A percentile compares a stretch with the other conserved stretches of the same genome.
Conservation (phyloP, 2,329 filamentous ascomycete genomes). For the Myriosclerotinia curreyana region DNA sequence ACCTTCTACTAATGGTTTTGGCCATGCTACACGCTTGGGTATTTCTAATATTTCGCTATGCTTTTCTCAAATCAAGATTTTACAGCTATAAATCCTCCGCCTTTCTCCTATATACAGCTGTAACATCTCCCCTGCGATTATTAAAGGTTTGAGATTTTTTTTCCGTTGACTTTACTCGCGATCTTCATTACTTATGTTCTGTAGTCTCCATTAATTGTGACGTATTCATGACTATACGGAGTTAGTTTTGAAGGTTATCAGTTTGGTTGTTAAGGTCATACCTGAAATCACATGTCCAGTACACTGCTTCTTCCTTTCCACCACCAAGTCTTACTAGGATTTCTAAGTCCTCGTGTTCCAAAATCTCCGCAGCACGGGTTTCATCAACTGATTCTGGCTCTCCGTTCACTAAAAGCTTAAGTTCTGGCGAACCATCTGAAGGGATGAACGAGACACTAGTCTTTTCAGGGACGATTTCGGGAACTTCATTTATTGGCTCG, state of each 20-base stretch:
- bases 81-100: background rate
- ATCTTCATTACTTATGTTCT: constrained; percentile 48
- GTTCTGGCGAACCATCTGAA: constrained; percentile 69
- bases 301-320: constrained; percentile 64
- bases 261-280: constrained; percentile 48
- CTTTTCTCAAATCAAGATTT: background rate
- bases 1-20: background rate
- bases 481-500: constrained; percentile 55
- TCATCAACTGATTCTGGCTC: constrained; percentile 80
- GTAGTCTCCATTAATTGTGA: constrained; percentile 66
- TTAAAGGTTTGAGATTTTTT: background rate
- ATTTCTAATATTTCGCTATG: constrained; percentile 10
- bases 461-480: constrained; percentile 62
- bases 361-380: constrained; percentile 69
- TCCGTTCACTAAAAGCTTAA: constrained; percentile 73
- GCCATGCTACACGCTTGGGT: constrained; percentile 12
- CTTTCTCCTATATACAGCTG: background rate
- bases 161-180: background rate
- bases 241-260: constrained; percentile 22
- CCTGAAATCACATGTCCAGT: constrained; percentile 86
- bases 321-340: constrained; percentile 73
- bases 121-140: background rate
- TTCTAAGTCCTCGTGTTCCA: constrained; percentile 75
- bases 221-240: constrained; percentile 57
- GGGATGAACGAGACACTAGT: constrained; percentile 80